phyloP scores from a whole-genome alignment of 2,329 filamentous ascomycete species.

The Ilyonectria destructans region DNA sequence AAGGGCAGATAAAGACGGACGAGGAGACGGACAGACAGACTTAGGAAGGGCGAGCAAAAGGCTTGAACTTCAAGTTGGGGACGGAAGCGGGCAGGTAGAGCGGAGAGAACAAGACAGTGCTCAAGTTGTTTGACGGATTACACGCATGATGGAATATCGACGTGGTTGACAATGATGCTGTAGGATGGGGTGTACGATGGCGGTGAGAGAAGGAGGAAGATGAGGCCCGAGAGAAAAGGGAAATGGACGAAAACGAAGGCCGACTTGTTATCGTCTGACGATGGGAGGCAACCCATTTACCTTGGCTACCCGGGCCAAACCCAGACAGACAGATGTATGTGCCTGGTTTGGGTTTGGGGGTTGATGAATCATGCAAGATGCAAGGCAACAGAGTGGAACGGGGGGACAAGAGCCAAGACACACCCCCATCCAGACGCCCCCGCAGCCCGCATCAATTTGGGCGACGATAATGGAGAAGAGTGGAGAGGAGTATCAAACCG shows the following conservation, averaged over 20 bases:
- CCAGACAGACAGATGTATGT: slow-evolving; percentile 7
- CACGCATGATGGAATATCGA: slow-evolving; percentile 10
- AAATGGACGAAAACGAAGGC: slow-evolving; percentile 34
- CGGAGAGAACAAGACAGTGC: not conserved
- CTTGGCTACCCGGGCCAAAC: slow-evolving; percentile 13
- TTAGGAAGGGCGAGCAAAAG: not conserved
- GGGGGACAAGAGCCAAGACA: slow-evolving; percentile 3
- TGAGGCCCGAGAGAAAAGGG: slow-evolving; percentile 13
- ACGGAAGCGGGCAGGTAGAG: not conserved
- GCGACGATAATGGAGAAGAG: slow-evolving; percentile 8
- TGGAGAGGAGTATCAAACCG: slow-evolving; percentile 22
- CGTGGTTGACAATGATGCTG: slow-evolving; percentile 21
- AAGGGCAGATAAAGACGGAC: too few species aligned
- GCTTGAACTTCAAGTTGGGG: not conserved
- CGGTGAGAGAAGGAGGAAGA: slow-evolving; percentile 30
- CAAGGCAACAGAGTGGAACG: slow-evolving; percentile 19
- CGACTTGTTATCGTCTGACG: slow-evolving; percentile 48
- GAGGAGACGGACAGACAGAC: not conserved
- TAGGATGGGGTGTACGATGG: slow-evolving; percentile 14
- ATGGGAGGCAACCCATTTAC: slow-evolving; percentile 41
- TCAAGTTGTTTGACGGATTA: not conserved
- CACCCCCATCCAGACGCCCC: not conserved
- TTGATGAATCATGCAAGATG: slow-evolving; percentile 36
- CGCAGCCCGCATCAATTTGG: slow-evolving; percentile 4
- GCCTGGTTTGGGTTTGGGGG: slow-evolving; percentile 12